A percentile compares a stretch with the other conserved stretches of the same genome.
Evolutionary conservation across 495 filamentous ascomycete species (phyloP).

Genomic region (Elaphomyces granulatus): DNA sequence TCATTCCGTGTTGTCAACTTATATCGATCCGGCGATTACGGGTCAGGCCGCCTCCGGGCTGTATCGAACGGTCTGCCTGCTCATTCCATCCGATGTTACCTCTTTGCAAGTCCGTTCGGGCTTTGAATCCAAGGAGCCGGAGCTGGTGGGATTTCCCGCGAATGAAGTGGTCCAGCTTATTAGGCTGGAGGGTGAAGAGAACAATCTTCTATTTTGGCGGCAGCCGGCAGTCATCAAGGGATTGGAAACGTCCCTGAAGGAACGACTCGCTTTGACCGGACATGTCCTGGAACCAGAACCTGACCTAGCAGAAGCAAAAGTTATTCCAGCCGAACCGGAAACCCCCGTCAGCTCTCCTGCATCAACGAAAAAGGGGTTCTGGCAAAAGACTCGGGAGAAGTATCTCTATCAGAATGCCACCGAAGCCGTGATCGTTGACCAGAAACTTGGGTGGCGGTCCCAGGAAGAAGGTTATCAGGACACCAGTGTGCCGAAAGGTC

Average conservation of each 20-base stretch:
- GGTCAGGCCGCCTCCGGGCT: conserved; percentile 9
- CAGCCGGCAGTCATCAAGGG: conserved; percentile 11
- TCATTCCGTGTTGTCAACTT: conserved; percentile 6
- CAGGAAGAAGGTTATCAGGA: conserved; percentile 1
- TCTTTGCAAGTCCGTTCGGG: conserved; percentile 3
- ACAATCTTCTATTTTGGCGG: conserved; percentile 16
- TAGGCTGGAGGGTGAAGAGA: conserved; percentile 13
- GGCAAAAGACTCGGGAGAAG: conserved; percentile 3
- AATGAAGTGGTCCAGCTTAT: conserved; percentile 11
- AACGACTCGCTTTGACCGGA: conserved; percentile 4
- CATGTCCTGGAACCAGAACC: conserved; percentile 5
- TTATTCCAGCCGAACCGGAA: neutral
- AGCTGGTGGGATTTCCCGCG: conserved; percentile 13
- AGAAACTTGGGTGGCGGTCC: conserved; percentile 7
- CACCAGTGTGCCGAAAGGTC: neutral
- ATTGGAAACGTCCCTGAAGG: conserved; percentile 7
- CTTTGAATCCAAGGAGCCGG: conserved; percentile 7
- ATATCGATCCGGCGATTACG: conserved; percentile 16
- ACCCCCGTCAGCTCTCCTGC: neutral
- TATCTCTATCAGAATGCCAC: neutral
- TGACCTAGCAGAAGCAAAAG: neutral
- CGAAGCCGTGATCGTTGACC: conserved; percentile 4
- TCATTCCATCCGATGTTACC: conserved; percentile 15
- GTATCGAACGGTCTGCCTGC: conserved; percentile 14
- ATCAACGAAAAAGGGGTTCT: neutral